Base-by-base conservation (phyloP, 305 asterid genomes). In the Caryopteris hybrid region DNA sequence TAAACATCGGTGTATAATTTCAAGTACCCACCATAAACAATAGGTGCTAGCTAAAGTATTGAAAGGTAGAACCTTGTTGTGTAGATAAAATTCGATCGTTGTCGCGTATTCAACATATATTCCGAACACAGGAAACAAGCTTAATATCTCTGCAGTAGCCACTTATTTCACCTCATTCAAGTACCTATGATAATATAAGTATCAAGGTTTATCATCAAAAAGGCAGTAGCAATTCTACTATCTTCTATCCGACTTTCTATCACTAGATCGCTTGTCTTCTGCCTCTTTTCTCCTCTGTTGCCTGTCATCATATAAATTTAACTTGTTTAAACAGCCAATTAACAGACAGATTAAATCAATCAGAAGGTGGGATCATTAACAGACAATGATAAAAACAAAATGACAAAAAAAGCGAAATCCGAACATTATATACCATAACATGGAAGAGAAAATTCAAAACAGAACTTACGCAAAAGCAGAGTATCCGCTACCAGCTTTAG, bases 401-500 rank as follows among this genome's bases (percentile, higher is more conserved):
- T 69, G 61, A 13, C 29, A 41, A 43, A 42, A 34, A 17, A 23
- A 17, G 18, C 53, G 54, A 39, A 51, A 1, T 43, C 22, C 14
- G 56, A 29, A 69, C 66, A 41, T 23, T 4, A 3, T 43, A 43
- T 10, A 13, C 21, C 23, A 48, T 21, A 34, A 23, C 9, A 52
- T 17, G 56, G 62, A 38, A 31, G 27, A 51, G 20, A 18, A 45
- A 34, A 18, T 43, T 66, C 12, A 59, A 63, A 36, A 42, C 21
- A 54, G 61, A 71, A 87, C 98, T 85, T 85, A 95, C 98, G 96
- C 99, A 75, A 86, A 95, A 60, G 97, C 96, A 52, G 99, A 81
- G 78, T 91, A 92, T 73, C 98, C 99, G 79, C 90, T 75, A 47
- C 96, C 97, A 74, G 95, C 91, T 86, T 87, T 94, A 52, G 95